A percentile compares a stretch with the other conserved stretches of the same genome.
Evolutionary conservation across 1,284 basidiomycete species (phyloP).

Genomic region (Mrakiaceae sp.): DNA sequence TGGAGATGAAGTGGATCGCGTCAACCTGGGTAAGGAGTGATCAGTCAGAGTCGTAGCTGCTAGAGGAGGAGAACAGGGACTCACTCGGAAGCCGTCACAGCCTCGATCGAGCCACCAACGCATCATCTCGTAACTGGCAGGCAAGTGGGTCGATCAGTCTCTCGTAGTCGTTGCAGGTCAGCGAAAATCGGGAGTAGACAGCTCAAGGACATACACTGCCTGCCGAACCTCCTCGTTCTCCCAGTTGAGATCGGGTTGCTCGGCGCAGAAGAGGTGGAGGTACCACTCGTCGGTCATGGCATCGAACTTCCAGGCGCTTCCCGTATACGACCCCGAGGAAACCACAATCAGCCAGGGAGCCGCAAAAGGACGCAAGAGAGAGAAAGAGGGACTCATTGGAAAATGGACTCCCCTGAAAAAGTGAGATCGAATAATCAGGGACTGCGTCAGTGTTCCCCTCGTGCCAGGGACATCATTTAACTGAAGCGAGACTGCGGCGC

Average conservation of each 20-base stretch:
- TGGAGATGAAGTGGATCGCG: slow-evolving; percentile 57
- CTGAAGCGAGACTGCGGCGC: too few relatives aligned
- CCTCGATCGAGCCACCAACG: slow-evolving; percentile 40
- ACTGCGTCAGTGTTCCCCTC: too few relatives aligned
- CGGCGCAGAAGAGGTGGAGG: slow-evolving; percentile 36
- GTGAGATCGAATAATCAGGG: too few relatives aligned
- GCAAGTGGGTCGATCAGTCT: too few relatives aligned
- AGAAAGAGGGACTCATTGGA: not conserved
- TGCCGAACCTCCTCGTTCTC: slow-evolving; percentile 18
- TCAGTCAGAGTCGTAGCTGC: not conserved
- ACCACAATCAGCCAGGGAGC: slow-evolving; percentile 8
- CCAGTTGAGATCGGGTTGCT: slow-evolving; percentile 40
- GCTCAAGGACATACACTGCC: slow-evolving; percentile 24
- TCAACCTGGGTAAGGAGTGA: slow-evolving; percentile 38
- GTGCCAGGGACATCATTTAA: too few relatives aligned
- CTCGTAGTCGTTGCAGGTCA: too few relatives aligned
- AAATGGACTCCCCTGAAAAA: slow-evolving; percentile 27
- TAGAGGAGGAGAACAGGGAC: slow-evolving; percentile 1
- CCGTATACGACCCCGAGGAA: not conserved
- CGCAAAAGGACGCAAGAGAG: not conserved
- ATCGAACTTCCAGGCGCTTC: slow-evolving; percentile 37
- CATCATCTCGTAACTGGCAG: slow-evolving; percentile 30
- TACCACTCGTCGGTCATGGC: slow-evolving; percentile 38
- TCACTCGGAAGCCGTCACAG: slow-evolving; percentile 37
- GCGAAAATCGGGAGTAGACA: too few relatives aligned